Base-by-base conservation (phyloP, 371 early-diverging fungal species). In the Caulochytrium protostelioides region DNA sequence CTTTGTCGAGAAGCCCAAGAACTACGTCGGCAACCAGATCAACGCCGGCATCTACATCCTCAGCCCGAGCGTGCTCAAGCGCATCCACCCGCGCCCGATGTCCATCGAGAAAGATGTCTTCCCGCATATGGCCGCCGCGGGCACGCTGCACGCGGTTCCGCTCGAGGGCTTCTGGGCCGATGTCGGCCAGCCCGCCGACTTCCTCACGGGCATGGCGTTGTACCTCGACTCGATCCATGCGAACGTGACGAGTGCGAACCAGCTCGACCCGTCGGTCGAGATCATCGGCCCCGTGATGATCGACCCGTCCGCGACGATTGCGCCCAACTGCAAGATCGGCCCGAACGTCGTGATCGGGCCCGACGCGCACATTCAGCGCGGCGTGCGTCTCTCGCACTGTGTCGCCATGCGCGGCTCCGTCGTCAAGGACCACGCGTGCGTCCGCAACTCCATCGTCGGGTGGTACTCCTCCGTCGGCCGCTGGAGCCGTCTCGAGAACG, bases 131-230 rank as follows among this genome's bases (percentile, higher is more conserved):
- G 95, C 94, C 12, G 49, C 55, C 17, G 82, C 80, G 35, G 50
- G 54, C 12, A 69, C 81, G 49, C 69, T 99, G 32, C 81, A 83
- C 52, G 69, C 82, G 21, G 90, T 83, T 57, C 82, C 84, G 12
- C 70, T 97, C 23, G 76, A 87, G 32, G 95, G 97, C 35, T 97
- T 82, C 74, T 99, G 99, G 99, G 90, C 90, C 90, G 99, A 99
- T 54, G 95, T 99, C 29, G 99, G 99, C 22, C 97, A 97, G 61
- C 97, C 97, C 44, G 83, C 81, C 52, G 99, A 97, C 57, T 99
- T 85, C 57, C 61, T 99, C 46, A 78, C 76, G 5, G 98, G 94
- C 25, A 87, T 87, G 19, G 79, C 80, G 42, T 69, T 97, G 41
- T 97, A 89, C 52, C 67, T 98, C 34, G 51, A 75, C 21, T 76